Base-by-base conservation (phyloP, 495 filamentous ascomycete species). In the Penicillium robsamsonii region DNA sequence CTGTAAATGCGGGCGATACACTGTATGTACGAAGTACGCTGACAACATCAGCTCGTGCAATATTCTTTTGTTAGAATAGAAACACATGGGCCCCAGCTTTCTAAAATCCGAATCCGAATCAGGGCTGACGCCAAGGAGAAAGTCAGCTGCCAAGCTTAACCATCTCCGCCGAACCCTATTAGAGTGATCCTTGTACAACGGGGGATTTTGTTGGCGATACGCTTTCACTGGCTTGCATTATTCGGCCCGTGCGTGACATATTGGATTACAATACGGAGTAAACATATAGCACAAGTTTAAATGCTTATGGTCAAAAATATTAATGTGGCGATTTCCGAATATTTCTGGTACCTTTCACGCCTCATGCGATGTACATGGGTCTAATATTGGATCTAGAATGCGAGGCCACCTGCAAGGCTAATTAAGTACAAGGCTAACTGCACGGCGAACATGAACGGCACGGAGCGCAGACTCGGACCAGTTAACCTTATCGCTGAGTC, bases 171-270 rank as follows among this genome's bases (percentile, higher is more conserved):
- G 52, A 65, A 68, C 54, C 65, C 56, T 65, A 65, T 53, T 65
- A 52, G 22, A 65, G 49, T 56, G 35, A 35, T 30, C 12, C 48
- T 43, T 59, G 55, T 63, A 52, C 58, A 51, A 66, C 56, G 31
- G 43, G 37, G 43, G 54, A 61, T 60, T 68, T 69, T 70, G 65
- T 68, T 74, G 70, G 71, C 70, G 73, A 75, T 74, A 70, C 68
- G 71, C 70, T 72, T 70, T 60, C 57, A 61, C 65, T 67, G 60
- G 61, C 63, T 43, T 48, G 44, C 43, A 50, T 27, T 25, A 50
- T 27, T 30, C 38, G 47, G 65, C 57, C 63, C 58, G 65, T 67
- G 65, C 65, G 49, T 49, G 33, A 55, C 43, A 52, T 35, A 20
- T 46, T 40, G 55, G 60, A 41, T 33, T 42, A 56, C 37, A 35